Evolutionary conservation across 768 basidiomycete species (phyloP).

Genomic region (Suillus fuscotomentosus): DNA sequence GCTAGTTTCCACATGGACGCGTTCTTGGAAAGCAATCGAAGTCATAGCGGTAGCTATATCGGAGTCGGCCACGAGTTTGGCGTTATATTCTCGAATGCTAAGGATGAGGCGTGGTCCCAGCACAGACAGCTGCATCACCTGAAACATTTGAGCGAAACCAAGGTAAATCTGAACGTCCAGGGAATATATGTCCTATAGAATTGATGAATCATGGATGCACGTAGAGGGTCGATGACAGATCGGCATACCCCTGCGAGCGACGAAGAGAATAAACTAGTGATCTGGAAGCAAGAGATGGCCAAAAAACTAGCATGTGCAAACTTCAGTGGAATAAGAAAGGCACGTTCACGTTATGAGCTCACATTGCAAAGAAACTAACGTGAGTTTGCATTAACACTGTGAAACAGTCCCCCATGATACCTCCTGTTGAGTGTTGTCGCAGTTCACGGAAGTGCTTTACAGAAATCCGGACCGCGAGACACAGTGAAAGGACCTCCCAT

Average conservation of each 20-base stretch:
- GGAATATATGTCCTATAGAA: background rate
- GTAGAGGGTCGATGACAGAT: background rate
- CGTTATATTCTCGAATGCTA: background rate
- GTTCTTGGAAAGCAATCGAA: background rate
- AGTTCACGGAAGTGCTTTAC: no score
- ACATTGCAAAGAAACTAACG: background rate
- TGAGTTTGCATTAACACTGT: background rate
- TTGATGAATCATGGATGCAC: background rate
- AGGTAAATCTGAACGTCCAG: background rate
- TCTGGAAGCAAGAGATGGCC: background rate
- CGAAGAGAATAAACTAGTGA: background rate
- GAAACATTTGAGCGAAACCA: background rate
- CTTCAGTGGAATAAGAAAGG: no score
- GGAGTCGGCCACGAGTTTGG: background rate
- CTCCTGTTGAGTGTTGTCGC: no score
- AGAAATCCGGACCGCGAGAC: no score
- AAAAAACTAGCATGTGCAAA: background rate
- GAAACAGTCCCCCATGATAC: background rate
- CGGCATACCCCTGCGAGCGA: background rate
- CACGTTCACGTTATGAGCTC: background rate
- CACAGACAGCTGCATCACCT: background rate
- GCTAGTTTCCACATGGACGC: background rate
- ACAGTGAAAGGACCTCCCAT: no score
- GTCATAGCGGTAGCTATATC: background rate
- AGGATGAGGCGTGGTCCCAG: background rate